Base-by-base conservation (phyloP, 306 rosid species). In the Cajanus cajan region DNA sequence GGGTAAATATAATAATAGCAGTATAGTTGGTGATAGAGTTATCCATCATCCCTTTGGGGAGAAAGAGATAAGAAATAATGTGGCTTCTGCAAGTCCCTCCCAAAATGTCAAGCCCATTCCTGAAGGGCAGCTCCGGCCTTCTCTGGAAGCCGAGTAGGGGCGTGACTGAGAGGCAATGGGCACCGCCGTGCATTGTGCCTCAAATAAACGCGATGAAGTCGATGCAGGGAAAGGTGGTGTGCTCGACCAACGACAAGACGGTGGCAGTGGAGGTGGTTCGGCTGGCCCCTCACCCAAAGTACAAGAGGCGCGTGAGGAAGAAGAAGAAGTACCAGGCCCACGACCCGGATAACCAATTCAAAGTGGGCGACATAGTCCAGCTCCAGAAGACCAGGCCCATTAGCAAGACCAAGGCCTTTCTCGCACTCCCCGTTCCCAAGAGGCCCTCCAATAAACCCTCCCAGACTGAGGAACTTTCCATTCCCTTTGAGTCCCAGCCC, bases 241-340 rank as follows among this genome's bases (percentile, higher is more conserved):
- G 96, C 74, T 68, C 90, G 68, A 82, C 88, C 50, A 91, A 1
- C 83, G 96, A 93, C 86, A 95, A 93, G 82, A 95, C 99, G 7
- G 88, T 93, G 22, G 86, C 97, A 14, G 99, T 95, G 5, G 97
- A 95, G 71, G 99, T 95, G 24, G 89, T 89, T 0, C 91, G 97
- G 0, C 59, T 95, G 18, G 97, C 98, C 7, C 91, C 96, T 37
- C 98, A 95, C 83, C 94, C 97, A 0, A 93, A 95, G 82, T 95
- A 95, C 93, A 93, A 95, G 87, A 87, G 92, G 67, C 87, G 98
- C 34, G 82, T 93, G 10, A 91, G 91, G 92, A 91, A 78, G 90
- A 93, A 89, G 98, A 95, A 95, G 93, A 95, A 93, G 97, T 95
- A 87, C 77, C 99, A 95, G 75, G 94, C 96, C 48, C 99, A 95